phyloP scores from a whole-genome alignment of 2,329 filamentous ascomycete genomes.

The Aspergillus arachidicola region DNA sequence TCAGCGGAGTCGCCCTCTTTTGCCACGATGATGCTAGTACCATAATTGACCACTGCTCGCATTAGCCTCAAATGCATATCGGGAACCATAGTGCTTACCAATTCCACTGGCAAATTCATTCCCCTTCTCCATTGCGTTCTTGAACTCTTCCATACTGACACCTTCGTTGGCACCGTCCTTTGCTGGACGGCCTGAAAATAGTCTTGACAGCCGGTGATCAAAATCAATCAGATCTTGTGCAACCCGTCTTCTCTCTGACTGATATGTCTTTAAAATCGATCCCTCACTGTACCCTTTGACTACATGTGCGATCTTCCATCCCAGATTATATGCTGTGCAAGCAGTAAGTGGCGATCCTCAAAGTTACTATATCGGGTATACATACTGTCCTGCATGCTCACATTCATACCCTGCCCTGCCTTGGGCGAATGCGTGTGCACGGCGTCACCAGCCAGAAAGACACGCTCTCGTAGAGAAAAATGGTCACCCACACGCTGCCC shows the following conservation, averaged over 20 bases:
- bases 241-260: conserved; percentile 58
- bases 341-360: not conserved
- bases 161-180: conserved; percentile 64
- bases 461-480: conserved; percentile 58
- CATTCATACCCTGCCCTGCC: conserved; percentile 68
- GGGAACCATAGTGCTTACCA: conserved; percentile 28
- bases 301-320: conserved; percentile 59
- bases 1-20: conserved; percentile 51
- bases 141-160: conserved; percentile 65
- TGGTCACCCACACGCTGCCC: conserved; percentile 64
- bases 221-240: conserved; percentile 69
- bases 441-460: conserved; percentile 73
- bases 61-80: conserved; percentile 23
- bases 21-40: conserved; percentile 57
- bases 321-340: conserved; percentile 54
- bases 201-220: conserved; percentile 59
- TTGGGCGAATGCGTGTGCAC: conserved; percentile 52
- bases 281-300: conserved; percentile 46
- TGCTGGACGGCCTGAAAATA: conserved; percentile 61
- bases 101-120: conserved; percentile 62
- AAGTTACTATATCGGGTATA: not conserved
- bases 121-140: conserved; percentile 61
- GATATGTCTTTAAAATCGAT: conserved; percentile 54
- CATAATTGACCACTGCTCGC: conserved; percentile 55
- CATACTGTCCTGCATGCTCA: conserved; percentile 65